Evolutionary conservation across 768 basidiomycete genomes (phyloP).

Genomic region (Boletus bicolor): DNA sequence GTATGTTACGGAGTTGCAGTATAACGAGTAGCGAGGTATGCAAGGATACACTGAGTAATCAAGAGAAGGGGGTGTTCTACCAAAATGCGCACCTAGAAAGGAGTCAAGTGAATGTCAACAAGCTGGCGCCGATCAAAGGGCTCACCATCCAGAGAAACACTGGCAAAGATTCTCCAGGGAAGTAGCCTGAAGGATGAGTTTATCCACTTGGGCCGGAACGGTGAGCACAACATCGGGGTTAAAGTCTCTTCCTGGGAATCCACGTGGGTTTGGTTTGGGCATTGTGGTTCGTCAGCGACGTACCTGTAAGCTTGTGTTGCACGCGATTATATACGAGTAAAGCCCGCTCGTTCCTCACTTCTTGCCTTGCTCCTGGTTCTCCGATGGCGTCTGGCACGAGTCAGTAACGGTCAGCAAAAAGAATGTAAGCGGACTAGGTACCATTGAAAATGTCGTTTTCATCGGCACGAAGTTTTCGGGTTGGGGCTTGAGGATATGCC

Average conservation of each 20-base stretch:
- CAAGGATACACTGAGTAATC: slow-evolving; percentile 4
- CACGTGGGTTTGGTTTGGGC: not conserved
- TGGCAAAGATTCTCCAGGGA: slow-evolving; percentile 94
- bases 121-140: not conserved
- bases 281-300: slow-evolving; percentile 12
- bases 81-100: slow-evolving; percentile 68
- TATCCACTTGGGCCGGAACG: slow-evolving; percentile 86
- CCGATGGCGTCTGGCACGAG: slow-evolving; percentile 38
- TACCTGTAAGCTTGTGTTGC: slow-evolving; percentile 90
- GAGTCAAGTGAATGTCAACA: not conserved
- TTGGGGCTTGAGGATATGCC: slow-evolving; percentile 75
- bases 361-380: slow-evolving; percentile 62
- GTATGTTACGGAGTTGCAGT: slow-evolving; percentile 25
- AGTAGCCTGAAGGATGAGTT: slow-evolving; percentile 90
- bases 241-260: slow-evolving; percentile 78
- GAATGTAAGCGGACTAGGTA: slow-evolving; percentile 30
- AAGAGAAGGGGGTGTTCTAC: slow-evolving; percentile 36
- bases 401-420: slow-evolving; percentile 3
- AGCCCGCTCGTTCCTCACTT: slow-evolving; percentile 89
- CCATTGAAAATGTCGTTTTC: slow-evolving; percentile 94
- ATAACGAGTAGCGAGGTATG: slow-evolving; percentile 14
- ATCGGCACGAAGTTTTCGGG: slow-evolving; percentile 81
- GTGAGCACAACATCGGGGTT: slow-evolving; percentile 73
- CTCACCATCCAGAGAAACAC: slow-evolving; percentile 90
- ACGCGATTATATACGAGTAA: slow-evolving; percentile 92